Conservation (phyloP, 1,284 basidiomycete genomes). For the Rhodotorula sp. region DNA sequence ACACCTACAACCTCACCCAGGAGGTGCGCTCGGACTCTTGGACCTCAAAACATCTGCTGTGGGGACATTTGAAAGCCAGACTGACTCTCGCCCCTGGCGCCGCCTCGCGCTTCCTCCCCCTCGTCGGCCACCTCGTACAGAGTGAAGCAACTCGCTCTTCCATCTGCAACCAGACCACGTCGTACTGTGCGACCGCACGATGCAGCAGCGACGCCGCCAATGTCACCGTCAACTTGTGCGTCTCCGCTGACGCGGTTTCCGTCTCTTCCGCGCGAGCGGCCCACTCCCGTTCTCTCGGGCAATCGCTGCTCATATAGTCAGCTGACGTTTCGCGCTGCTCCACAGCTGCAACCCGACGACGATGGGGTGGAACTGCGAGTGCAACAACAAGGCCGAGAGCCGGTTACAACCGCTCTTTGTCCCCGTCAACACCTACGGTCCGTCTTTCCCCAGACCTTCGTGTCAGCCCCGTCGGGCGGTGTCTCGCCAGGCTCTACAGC, state of each 20-base stretch:
- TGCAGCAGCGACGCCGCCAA: conserved; percentile 14
- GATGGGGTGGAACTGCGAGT: conserved; percentile 38
- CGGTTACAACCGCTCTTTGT: conserved; percentile 19
- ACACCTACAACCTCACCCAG: conserved; percentile 33
- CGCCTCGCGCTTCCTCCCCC: not conserved
- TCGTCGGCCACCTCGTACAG: conserved; percentile 2
- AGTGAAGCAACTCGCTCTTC: conserved; percentile 17
- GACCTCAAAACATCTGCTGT: not conserved
- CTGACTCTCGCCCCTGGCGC: no score
- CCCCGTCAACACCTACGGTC: conserved; percentile 33
- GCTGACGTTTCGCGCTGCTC: not conserved
- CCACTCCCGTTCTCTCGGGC: not conserved
- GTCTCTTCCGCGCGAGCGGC: no score
- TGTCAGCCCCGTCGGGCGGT: not conserved
- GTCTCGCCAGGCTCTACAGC: no score
- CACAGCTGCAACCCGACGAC: conserved; percentile 33
- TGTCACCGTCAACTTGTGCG: conserved; percentile 33
- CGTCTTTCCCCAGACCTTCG: not conserved
- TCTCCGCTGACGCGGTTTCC: not conserved
- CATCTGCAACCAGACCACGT: conserved; percentile 32
- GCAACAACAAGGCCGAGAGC: conserved; percentile 22
- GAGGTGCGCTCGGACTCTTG: conserved; percentile 15
- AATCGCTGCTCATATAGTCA: not conserved
- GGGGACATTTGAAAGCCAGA: no score
- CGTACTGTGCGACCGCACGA: conserved; percentile 17